Conservation (phyloP, 176 grass and related monocot genomes). For the Triticum monococcum region DNA sequence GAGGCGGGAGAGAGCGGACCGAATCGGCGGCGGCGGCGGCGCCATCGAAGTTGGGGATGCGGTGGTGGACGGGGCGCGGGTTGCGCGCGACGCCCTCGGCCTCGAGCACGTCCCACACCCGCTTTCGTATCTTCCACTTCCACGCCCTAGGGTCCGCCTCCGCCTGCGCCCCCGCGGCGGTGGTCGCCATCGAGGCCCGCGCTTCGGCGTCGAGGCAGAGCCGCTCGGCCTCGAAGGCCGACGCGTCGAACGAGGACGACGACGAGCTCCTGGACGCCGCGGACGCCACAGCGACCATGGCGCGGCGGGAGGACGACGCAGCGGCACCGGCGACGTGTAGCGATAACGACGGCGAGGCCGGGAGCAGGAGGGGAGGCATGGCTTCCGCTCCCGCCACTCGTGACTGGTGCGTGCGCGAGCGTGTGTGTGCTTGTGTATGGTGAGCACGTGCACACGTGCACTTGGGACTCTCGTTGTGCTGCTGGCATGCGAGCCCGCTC, state of each 20-base stretch:
- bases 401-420: background rate
- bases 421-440: background rate
- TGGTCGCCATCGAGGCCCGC: conserved; percentile 58
- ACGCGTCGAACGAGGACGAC: conserved; percentile 57
- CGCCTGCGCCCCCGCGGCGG: conserved; percentile 31
- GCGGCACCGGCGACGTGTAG: conserved; percentile 1
- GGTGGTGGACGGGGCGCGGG: conserved; percentile 91
- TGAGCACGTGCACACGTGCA: background rate
- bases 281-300: background rate
- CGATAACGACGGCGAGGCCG: conserved; percentile 10
- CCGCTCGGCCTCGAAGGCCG: conserved; percentile 69
- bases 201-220: conserved; percentile 74
- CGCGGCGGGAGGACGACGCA: conserved; percentile 9
- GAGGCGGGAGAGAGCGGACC: conserved; percentile 17
- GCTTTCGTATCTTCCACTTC: conserved; percentile 87
- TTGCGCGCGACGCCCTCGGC: conserved; percentile 62
- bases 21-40: conserved; percentile 56
- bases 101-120: conserved; percentile 81
- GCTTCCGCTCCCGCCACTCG: background rate
- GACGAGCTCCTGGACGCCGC: conserved; percentile 14
- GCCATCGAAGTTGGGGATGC: conserved; percentile 88
- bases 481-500: background rate
- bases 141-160: conserved; percentile 59
- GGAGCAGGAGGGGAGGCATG: conserved; percentile 23
- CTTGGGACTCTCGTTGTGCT: too few species aligned